Evolutionary conservation across 2,329 filamentous ascomycete species (phyloP), one percentile per base, ranked within the genome.

Genomic region (Fusarium globosum): DNA sequence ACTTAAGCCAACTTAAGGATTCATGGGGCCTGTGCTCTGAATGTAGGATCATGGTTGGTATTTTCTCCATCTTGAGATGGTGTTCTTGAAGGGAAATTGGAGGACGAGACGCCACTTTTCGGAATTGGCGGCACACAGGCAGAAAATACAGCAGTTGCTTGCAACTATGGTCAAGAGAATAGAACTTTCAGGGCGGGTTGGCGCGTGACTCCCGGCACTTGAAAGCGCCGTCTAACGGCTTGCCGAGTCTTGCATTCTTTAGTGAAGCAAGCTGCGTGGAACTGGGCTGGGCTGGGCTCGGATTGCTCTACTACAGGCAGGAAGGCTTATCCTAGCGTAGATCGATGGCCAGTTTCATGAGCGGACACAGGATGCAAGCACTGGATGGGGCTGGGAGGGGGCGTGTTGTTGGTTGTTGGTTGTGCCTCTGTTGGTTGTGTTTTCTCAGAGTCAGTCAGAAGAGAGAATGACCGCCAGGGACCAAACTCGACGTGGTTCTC

Each of bases 271-370:
- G 59, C 30, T 49, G 41, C 28, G 48, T 60, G 49, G 38, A 62
- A 39, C 26, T 61, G 56, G 16, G 41, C 30, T 52, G 39, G 26
- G 23, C 52, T 59, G 52, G 14, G 23, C n/a, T 60, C 26, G 28
- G 26, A 60, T 53, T 56, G 14, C 59, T 69, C 45, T 57, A 16
- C 48, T 61, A 30, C 33, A 62, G 46, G 61, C 51, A 65, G 65
- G 56, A 76, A 60, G 62, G 65, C 71, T 66, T 62, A 72, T 70
- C 68, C 73, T 60, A 52, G 73, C 56, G 65, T 61, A 64, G 73
- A 76, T 76, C 61, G 45, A 62, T 60, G 58, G 65, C 65, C 60
- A 72, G 68, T 66, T 76, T 75, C 73, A 71, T 61, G 41, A 61
- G 53, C 52, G 52, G 49, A 35, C 33, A 55, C 64, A 57, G 38